A percentile compares a stretch with the other conserved stretches of the same genome.
Conservation (phyloP, 2,329 filamentous ascomycete genomes). For the Fusarium anthophilum region DNA sequence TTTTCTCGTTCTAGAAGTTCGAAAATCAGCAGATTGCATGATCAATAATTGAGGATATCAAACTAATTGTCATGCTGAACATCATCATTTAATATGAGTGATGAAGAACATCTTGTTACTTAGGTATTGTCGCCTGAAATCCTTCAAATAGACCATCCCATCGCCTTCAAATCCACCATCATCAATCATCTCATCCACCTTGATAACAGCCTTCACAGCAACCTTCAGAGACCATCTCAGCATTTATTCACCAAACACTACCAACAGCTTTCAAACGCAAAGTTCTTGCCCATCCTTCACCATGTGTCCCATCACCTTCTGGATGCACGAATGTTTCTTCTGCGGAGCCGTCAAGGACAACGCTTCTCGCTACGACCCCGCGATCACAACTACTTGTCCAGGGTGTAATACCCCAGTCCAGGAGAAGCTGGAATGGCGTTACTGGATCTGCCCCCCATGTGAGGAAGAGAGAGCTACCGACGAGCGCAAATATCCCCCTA, state of each 20-base stretch:
- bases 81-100: neutral
- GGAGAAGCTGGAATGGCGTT: neutral
- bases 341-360: neutral
- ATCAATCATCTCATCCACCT: neutral
- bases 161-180: neutral
- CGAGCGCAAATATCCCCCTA: neutral
- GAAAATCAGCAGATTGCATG: neutral
- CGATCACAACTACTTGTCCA: neutral
- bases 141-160: neutral
- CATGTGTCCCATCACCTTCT: neutral
- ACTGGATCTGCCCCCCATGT: neutral
- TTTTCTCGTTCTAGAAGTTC: rapidly evolving
- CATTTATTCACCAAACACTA: neutral
- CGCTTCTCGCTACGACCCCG: neutral
- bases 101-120: too few species aligned
- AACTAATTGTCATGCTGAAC: neutral
- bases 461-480: neutral
- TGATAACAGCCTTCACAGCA: neutral
- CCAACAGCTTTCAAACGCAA: neutral
- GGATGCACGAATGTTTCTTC: neutral
- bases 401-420: neutral
- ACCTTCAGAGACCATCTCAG: neutral
- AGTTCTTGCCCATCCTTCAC: neutral
- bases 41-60: neutral
- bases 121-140: neutral